Conservation (phyloP, 345 rosid genomes). For the Moricandia arvensis region DNA sequence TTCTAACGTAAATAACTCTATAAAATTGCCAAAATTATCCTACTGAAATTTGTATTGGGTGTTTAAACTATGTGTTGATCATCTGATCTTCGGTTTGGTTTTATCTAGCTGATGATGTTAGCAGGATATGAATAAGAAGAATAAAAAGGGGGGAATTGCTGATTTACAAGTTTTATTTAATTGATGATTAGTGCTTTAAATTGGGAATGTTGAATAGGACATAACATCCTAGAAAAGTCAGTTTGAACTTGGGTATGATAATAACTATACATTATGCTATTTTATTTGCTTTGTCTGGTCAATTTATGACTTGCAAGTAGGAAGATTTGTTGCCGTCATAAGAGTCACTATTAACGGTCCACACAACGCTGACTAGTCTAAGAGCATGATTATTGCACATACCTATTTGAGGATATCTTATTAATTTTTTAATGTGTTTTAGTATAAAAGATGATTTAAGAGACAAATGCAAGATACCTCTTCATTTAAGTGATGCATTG, state of each 20-base stretch:
- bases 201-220: conserved; percentile 19
- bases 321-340: not conserved
- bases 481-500: too few relatives aligned
- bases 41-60: not conserved
- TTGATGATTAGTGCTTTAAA: not conserved
- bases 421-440: too few relatives aligned
- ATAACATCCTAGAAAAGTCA: not conserved
- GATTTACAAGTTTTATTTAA: not conserved
- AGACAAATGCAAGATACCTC: too few relatives aligned
- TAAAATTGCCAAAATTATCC: not conserved
- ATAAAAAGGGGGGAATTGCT: too few relatives aligned
- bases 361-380: conserved; percentile 12
- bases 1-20: not conserved
- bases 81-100: not conserved
- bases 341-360: conserved; percentile 1
- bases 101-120: not conserved
- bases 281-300: not conserved
- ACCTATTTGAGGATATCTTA: too few relatives aligned
- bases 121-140: not conserved
- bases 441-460: too few relatives aligned
- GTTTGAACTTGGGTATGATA: conserved; percentile 19
- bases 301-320: not conserved
- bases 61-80: not conserved
- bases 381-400: too few relatives aligned
- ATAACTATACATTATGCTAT: conserved; percentile 8